These are phyloP conservation scores for Triticum dicoccoides DNA, from an alignment of 176 grass and related monocot genomes.

Conservation along the genomic window DNA sequence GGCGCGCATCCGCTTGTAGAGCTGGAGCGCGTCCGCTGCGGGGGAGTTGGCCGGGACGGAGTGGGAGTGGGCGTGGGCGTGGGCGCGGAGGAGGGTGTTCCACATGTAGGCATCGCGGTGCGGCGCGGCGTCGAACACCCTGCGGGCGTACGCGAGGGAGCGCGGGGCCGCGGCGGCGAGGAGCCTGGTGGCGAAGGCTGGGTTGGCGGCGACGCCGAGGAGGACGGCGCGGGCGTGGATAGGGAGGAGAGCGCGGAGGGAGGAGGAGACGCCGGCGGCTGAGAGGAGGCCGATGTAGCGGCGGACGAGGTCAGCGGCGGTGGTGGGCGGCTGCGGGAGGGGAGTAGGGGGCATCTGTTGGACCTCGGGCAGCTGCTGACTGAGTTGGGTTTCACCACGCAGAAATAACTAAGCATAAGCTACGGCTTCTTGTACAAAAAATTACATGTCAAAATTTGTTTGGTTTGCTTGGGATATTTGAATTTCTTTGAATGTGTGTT, in stretches of 20 bases:
- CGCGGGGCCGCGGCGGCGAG: slow-evolving; percentile 25
- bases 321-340: background rate
- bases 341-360: slow-evolving; percentile 3
- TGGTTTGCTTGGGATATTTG: background rate
- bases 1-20: slow-evolving; percentile 71
- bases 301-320: background rate
- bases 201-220: slow-evolving; percentile 46
- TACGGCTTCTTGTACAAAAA: background rate
- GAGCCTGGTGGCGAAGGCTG: slow-evolving; percentile 54
- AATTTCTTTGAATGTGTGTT: background rate
- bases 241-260: slow-evolving; percentile 40
- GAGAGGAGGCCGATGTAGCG: slow-evolving; percentile 19
- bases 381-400: background rate
- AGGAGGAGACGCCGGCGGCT: background rate
- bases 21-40: slow-evolving; percentile 28
- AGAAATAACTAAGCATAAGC: background rate
- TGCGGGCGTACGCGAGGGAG: slow-evolving; percentile 65
- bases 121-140: slow-evolving; percentile 61
- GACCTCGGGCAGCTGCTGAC: background rate
- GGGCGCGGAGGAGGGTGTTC: slow-evolving; percentile 76
- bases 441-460: background rate
- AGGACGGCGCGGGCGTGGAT: slow-evolving; percentile 64
- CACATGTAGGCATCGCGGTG: slow-evolving; percentile 64
- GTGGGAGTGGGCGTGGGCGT: slow-evolving; percentile 28
- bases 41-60: background rate